Evolutionary conservation across 2,329 filamentous ascomycete genomes (phyloP).

Genomic region (Aspergillus sojae): DNA sequence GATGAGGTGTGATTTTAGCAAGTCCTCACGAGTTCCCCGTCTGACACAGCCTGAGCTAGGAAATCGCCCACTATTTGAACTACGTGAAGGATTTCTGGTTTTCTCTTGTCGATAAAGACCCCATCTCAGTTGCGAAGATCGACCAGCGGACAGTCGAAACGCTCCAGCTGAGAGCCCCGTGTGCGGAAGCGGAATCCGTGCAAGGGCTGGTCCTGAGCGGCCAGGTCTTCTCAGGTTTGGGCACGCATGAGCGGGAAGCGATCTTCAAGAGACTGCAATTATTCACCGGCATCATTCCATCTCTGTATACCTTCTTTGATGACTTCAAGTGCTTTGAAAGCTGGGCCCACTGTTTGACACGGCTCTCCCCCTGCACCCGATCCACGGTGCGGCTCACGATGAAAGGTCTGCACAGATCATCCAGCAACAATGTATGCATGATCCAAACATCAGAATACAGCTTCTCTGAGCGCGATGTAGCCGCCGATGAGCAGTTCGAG

Average conservation of each 20-base stretch:
- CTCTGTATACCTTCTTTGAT: constrained; percentile 26
- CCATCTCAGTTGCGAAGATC: constrained; percentile 20
- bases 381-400: constrained; percentile 12
- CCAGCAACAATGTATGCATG: constrained; percentile 12
- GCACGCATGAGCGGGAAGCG: constrained; percentile 24
- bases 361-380: constrained; percentile 16
- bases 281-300: constrained; percentile 21
- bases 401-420: constrained; percentile 13
- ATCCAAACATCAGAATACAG: constrained; percentile 27
- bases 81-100: constrained; percentile 24
- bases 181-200: constrained; percentile 14
- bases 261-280: constrained; percentile 33
- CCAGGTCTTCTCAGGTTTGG: constrained; percentile 21
- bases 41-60: constrained; percentile 12
- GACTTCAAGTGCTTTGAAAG: constrained; percentile 24
- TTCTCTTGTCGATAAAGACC: constrained; percentile 19
- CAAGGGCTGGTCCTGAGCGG: constrained; percentile 22
- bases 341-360: constrained; percentile 30
- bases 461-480: constrained; percentile 20
- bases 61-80: constrained; percentile 23
- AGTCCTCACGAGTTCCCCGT: too few relatives aligned
- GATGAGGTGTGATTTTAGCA: constrained; percentile 14
- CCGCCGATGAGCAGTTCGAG: constrained; percentile 16
- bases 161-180: constrained; percentile 23
- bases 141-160: constrained; percentile 21